Evolutionary conservation across 164 flowering plant species (phyloP).

Genomic region (Stephania japonica): DNA sequence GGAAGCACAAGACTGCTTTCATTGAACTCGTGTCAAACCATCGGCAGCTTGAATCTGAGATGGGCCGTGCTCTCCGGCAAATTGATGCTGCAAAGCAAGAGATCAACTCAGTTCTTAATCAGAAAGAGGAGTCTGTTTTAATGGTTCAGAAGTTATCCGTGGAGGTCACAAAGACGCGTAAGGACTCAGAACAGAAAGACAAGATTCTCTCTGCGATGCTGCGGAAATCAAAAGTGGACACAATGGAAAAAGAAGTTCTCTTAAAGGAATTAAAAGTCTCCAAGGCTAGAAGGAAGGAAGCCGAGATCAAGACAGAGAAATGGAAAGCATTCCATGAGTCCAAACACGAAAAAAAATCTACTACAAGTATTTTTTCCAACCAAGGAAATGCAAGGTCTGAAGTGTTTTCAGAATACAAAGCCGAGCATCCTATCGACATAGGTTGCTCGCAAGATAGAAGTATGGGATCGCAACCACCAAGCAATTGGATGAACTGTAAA

Average conservation of each 20-base stretch:
- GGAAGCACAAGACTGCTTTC: constrained; percentile 85
- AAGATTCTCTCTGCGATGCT: constrained; percentile 78
- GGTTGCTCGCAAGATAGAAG: constrained; percentile 25
- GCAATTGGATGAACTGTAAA: constrained; percentile 11
- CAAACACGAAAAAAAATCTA: constrained; percentile 41
- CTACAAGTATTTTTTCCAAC: constrained; percentile 41
- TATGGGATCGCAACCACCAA: constrained; percentile 2
- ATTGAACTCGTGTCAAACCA: constrained; percentile 91
- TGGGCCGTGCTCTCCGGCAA: constrained; percentile 69
- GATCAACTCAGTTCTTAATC: constrained; percentile 43
- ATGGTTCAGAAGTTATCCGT: constrained; percentile 59
- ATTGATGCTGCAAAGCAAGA: constrained; percentile 62
- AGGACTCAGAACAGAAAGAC: constrained; percentile 83
- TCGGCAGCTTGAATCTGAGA: constrained; percentile 83
- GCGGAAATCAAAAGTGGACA: constrained; percentile 75
- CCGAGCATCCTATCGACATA: background rate
- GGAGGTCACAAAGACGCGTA: constrained; percentile 56
- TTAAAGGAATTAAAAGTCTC: constrained; percentile 65
- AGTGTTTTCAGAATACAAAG: too few species aligned
- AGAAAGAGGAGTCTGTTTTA: constrained; percentile 57
- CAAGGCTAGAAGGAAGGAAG: constrained; percentile 65
- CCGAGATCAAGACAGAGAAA: constrained; percentile 53
- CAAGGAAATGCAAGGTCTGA: constrained; percentile 5
- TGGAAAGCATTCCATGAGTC: constrained; percentile 45
- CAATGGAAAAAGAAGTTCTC: constrained; percentile 60